These are phyloP conservation scores for Jackrogersella minutella DNA, from an alignment of 495 filamentous ascomycete genomes.

Conservation along the genomic window DNA sequence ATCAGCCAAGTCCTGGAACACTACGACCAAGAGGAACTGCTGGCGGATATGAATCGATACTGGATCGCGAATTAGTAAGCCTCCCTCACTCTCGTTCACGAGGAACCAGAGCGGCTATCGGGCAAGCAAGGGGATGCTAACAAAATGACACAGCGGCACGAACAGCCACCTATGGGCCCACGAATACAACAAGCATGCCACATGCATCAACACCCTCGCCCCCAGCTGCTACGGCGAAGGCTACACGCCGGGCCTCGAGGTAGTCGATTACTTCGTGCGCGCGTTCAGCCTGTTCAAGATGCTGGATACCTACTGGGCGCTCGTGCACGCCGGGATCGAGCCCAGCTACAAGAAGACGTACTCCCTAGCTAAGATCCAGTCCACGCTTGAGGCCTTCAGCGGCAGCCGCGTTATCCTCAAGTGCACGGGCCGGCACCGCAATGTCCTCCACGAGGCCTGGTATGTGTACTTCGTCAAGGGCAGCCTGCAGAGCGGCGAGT, in stretches of 20 bases:
- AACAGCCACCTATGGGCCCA: conserved; percentile 81
- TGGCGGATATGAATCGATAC: conserved; percentile 78
- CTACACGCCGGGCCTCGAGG: conserved; percentile 66
- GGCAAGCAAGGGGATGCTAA: conserved; percentile 10
- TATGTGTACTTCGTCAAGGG: conserved; percentile 86
- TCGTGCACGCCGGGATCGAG: conserved; percentile 68
- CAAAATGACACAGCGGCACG: conserved; percentile 51
- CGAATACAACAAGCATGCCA: conserved; percentile 88
- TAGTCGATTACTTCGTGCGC: conserved; percentile 68
- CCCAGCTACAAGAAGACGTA: conserved; percentile 70
- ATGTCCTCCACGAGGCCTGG: conserved; percentile 78
- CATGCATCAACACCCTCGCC: conserved; percentile 75
- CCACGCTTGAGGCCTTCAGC: conserved; percentile 67
- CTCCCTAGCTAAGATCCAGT: conserved; percentile 66
- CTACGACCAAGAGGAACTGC: conserved; percentile 66
- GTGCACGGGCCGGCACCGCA: conserved; percentile 60
- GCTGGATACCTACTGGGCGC: conserved; percentile 63
- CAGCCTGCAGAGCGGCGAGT: conserved; percentile 76
- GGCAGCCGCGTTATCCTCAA: conserved; percentile 74
- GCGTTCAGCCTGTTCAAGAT: conserved; percentile 68
- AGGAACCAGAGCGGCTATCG: background rate
- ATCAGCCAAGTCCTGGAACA: conserved; percentile 72
- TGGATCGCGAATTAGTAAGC: conserved; percentile 67
- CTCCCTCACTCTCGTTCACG: background rate
- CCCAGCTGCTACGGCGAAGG: conserved; percentile 72